Percentiles rank a stretch among this genome's conserved stretches.
phyloP scores from a whole-genome alignment of 2,329 filamentous ascomycete species.

The Coniochaeta prunicola region DNA sequence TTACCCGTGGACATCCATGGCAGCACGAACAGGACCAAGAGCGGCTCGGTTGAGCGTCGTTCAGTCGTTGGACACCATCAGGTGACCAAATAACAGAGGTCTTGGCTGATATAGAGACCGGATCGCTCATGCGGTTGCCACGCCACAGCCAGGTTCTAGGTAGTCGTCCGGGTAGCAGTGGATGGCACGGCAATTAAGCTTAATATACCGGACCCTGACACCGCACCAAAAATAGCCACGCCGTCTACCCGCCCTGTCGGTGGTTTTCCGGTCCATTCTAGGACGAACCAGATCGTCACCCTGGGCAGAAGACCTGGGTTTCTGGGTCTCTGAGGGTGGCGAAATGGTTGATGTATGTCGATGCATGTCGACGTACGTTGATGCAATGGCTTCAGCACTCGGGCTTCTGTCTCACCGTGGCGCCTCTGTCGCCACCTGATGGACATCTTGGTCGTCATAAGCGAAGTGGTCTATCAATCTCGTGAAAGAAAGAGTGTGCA shows the following conservation, averaged over 20 bases:
- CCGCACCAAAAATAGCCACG: conserved; percentile 25
- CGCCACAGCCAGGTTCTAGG: conserved; percentile 11
- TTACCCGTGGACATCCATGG: background rate
- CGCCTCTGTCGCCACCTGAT: background rate
- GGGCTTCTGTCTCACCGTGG: background rate
- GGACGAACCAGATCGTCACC: background rate
- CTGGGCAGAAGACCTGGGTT: background rate
- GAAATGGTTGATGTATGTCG: background rate
- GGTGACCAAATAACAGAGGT: conserved; percentile 9
- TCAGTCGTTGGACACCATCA: conserved; percentile 1
- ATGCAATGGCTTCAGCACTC: background rate
- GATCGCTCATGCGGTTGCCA: conserved; percentile 1
- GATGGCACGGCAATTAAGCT: conserved; percentile 23
- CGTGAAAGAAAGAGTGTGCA: background rate
- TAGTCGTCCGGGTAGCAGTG: conserved; percentile 8
- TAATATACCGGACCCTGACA: conserved; percentile 23
- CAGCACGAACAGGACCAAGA: background rate
- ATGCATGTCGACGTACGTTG: background rate
- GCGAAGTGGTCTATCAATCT: background rate
- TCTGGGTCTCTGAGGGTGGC: background rate
- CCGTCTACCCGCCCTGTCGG: conserved; percentile 1
- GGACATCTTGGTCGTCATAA: background rate
- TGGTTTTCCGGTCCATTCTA: background rate
- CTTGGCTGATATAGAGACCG: conserved; percentile 1
- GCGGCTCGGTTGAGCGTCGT: background rate